phyloP scores from a whole-genome alignment of 306 rosid species.

The Acacia acuminata region DNA sequence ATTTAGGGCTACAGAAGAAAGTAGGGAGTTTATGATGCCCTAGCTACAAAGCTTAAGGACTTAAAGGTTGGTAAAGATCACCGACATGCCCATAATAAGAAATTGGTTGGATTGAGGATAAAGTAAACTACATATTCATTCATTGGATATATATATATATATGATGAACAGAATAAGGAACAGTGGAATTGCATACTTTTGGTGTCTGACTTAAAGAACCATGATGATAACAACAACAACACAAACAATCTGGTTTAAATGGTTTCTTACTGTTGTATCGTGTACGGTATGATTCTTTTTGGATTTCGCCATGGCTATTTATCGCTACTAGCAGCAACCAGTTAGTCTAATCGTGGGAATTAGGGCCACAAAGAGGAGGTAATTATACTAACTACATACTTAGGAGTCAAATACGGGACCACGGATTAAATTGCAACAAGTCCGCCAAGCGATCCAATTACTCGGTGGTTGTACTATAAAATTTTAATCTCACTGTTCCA shows the following conservation, averaged over 20 bases:
- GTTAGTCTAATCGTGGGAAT: too few relatives aligned
- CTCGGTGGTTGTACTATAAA: too few relatives aligned
- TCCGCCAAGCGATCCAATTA: too few relatives aligned
- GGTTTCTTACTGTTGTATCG: background rate
- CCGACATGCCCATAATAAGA: conserved; percentile 41
- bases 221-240: background rate
- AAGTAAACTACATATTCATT: conserved; percentile 16
- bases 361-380: too few relatives aligned
- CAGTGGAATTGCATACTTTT: conserved; percentile 51
- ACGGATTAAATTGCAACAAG: too few relatives aligned
- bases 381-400: too few relatives aligned
- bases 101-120: conserved; percentile 16
- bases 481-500: background rate
- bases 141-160: background rate
- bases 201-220: background rate
- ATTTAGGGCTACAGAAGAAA: conserved; percentile 21
- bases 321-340: too few relatives aligned
- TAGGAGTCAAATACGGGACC: too few relatives aligned
- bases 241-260: background rate
- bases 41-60: conserved; percentile 22
- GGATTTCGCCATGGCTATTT: too few relatives aligned
- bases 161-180: conserved; percentile 14
- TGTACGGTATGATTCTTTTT: background rate
- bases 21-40: conserved; percentile 38
- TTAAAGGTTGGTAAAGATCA: conserved; percentile 27